Conservation (phyloP, 768 basidiomycete genomes). For the Boletus tomentosulus region DNA sequence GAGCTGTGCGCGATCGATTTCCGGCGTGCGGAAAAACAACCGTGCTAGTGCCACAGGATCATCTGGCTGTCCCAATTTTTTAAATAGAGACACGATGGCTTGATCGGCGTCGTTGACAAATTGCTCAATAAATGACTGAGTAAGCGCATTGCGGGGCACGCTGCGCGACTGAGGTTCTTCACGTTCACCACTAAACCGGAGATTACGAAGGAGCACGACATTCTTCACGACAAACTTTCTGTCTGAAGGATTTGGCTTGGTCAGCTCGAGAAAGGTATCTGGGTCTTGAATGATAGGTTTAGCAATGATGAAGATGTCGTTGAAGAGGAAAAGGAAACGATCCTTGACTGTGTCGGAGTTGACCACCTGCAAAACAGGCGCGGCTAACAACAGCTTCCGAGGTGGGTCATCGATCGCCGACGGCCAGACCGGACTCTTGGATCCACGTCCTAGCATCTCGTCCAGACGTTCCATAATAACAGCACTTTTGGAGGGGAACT, state of each 20-base stretch:
- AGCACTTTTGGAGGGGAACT: constrained; percentile 43
- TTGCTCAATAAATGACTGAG: constrained; percentile 70
- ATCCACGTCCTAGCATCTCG: constrained; percentile 60
- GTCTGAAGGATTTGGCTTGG: constrained; percentile 56
- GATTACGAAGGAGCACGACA: constrained; percentile 70
- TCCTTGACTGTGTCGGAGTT: constrained; percentile 94
- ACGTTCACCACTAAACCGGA: constrained; percentile 68
- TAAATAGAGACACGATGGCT: constrained; percentile 69
- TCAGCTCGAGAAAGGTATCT: constrained; percentile 55
- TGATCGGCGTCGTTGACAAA: constrained; percentile 79
- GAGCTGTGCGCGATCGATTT: constrained; percentile 76
- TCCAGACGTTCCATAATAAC: constrained; percentile 66
- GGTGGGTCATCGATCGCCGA: constrained; percentile 79
- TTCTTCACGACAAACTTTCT: constrained; percentile 86
- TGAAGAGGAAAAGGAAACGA: constrained; percentile 95
- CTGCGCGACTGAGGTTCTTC: constrained; percentile 51
- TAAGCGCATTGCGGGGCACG: constrained; percentile 53
- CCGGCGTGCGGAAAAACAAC: constrained; percentile 74
- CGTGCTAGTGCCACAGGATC: constrained; percentile 76
- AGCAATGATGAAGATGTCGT: constrained; percentile 87
- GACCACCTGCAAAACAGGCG: constrained; percentile 89
- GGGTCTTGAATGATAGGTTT: constrained; percentile 79
- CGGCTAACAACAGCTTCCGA: constrained; percentile 77
- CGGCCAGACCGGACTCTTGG: constrained; percentile 55
- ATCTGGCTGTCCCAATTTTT: constrained; percentile 53